Base-by-base conservation (phyloP, 768 basidiomycete species). In the Kwoniella botswanensis region DNA sequence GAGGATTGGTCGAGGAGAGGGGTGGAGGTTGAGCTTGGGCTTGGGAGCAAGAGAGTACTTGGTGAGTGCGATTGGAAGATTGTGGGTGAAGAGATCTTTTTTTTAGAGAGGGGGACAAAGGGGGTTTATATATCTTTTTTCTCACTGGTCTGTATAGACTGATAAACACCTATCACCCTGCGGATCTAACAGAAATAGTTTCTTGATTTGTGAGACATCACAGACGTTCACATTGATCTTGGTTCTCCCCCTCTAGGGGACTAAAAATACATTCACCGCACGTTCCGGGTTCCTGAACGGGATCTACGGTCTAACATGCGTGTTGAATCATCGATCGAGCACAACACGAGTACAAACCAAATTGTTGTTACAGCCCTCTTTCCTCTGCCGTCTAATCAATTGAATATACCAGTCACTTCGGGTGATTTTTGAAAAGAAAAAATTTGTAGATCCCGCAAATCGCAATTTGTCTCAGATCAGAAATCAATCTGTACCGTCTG, bases 11-110 rank as follows among this genome's bases (percentile, higher is more conserved):
- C 66, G 66, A n/a, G 44, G 54, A 41, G 62, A 54, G 61, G 52
- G 35, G 59, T 44, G 60, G 29, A 26, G 43, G 41, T 43, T 35
- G 10, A 62, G 50, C 26, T 66, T 58, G 65, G 66, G 50, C 43
- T 66, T 58, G 65, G 42, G 35, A 42, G 42, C 10, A 44, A 60
- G 53, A 65, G 65, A 54, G 10, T 68, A 53, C 46, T 67, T 67
- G 63, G 58, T 70, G 61, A 26, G 24, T 67, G 61, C 54, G 67
- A 41, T 63, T 55, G 68, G 35, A 26, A 73, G 67, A 70, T 69
- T 69, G 66, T 64, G 68, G 72, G 68, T 73, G 72, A 70, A 63
- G 72, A 67, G 62, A 63, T 57, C 43, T 42, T 41, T 46, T 1
- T 43, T 6, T 2, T 24, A 15, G 13, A 21, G 22, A 13, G 60